These are phyloP conservation scores for Pythium folliculosum DNA, from an alignment of 352 stramenopile species.

Conservation along the genomic window DNA sequence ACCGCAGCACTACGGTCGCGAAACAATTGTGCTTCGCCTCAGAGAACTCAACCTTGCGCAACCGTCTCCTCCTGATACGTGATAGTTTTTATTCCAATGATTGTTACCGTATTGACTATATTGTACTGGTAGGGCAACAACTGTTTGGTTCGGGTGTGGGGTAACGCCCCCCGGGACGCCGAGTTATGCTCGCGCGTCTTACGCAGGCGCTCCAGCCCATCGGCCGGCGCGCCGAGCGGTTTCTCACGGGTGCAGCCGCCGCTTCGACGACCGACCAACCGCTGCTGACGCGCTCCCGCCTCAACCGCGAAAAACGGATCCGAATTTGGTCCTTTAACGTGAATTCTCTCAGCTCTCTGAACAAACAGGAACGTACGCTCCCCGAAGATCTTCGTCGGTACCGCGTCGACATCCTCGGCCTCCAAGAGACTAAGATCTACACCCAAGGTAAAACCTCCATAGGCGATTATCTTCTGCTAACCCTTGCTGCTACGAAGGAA, in stretches of 20 bases:
- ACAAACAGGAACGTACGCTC: neutral
- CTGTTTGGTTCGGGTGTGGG: no score
- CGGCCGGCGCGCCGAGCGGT: neutral
- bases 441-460: neutral
- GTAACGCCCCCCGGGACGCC: no score
- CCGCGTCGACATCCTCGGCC: neutral
- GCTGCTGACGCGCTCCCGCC: neutral
- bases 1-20: no score
- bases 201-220: no score
- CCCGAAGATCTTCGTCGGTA: neutral
- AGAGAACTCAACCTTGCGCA: no score
- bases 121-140: no score
- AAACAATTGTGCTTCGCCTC: no score
- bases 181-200: no score
- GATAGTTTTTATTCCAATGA: no score
- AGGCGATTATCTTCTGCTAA: conserved; percentile 7
- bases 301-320: neutral
- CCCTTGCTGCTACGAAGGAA: neutral
- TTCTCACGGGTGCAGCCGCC: conserved; percentile 1
- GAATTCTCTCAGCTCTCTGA: neutral
- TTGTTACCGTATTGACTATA: no score
- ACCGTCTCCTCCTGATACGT: no score
- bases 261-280: conserved; percentile 1
- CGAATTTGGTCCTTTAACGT: conserved; percentile 3
- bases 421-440: conserved; percentile 11